phyloP scores from a whole-genome alignment of 306 rosid species.

The Begonia fuchsioides region DNA sequence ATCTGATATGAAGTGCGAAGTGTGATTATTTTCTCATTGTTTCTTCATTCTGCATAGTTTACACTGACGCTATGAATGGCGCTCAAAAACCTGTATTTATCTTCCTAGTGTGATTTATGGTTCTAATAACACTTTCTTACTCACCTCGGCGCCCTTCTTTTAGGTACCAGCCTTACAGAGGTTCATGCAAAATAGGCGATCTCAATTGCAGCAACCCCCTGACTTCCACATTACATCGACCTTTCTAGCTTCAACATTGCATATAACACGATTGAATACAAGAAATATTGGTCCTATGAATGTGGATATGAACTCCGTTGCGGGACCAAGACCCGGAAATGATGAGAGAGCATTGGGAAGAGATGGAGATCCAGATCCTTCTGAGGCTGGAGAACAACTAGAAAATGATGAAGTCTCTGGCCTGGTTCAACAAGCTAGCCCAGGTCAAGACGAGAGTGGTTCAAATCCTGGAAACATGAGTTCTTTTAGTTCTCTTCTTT shows the following conservation, averaged over 20 bases:
- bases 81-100: too few species aligned
- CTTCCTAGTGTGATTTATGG: too few species aligned
- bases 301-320: slow-evolving; percentile 28
- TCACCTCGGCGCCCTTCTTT: background rate
- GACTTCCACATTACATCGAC: slow-evolving; percentile 97
- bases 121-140: too few species aligned
- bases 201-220: slow-evolving; percentile 83
- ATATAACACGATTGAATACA: slow-evolving; percentile 89
- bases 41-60: too few species aligned
- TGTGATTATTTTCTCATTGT: too few species aligned
- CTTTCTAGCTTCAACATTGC: slow-evolving; percentile 89
- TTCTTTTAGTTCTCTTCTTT: slow-evolving; percentile 69
- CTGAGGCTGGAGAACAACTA: slow-evolving; percentile 28
- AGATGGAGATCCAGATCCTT: slow-evolving; percentile 22
- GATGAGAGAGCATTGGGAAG: slow-evolving; percentile 30
- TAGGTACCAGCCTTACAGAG: slow-evolving; percentile 95
- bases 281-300: slow-evolving; percentile 43
- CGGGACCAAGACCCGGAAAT: slow-evolving; percentile 41
- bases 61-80: too few species aligned
- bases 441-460: slow-evolving; percentile 47
- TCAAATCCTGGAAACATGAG: slow-evolving; percentile 61
- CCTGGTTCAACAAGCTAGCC: slow-evolving; percentile 33
- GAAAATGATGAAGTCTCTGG: slow-evolving; percentile 24
- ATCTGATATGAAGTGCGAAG: too few species aligned
- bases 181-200: slow-evolving; percentile 81